Base-by-base conservation (phyloP, 192 early-diverging fungal species). In the Entomortierella parvispora region DNA sequence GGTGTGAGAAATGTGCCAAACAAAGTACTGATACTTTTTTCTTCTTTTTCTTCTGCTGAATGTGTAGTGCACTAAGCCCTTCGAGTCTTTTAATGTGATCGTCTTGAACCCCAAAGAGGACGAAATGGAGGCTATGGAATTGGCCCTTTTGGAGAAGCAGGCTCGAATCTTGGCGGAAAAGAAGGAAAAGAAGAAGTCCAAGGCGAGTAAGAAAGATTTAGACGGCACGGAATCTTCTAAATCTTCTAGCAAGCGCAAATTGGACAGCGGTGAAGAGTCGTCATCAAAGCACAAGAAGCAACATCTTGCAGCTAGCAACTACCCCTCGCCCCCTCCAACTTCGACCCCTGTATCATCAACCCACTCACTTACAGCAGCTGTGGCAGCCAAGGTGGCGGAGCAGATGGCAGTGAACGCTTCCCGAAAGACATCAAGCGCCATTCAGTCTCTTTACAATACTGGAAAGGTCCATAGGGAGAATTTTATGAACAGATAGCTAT, bases 91-190 rank as follows among this genome's bases (percentile, higher is more conserved):
- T 1, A 90, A 93, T 79, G 65, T 91, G 11, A 80, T 95, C 31
- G 80, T 85, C 7, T 85, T 96, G 55, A 95, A 96, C 77, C 85
- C 95, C 5, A 69, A 65, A 40, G 65, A 71, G 22, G 88, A 87
- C 8, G 94, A 93, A 50, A 58, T 91, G 5, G 90, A 89, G 59
- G 48, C 58, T 2, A 83, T 93, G 69, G 83, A 82, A 58, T 62
- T 57, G 20, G 79, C 78, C n/a, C 75, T 94, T 69, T 84, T 79
- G 33, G 82, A 80, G 29, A 77, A 84, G 51, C 87, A 87, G 47
- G 82, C 80, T 51, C 69, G 72, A 53, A 62, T 68, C 49, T 65
- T 63, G 11, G 81, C 85, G 52, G 82, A 80, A 28, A 82, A 84
- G 50, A 82, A 80, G 71, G 86, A 76, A 42, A 83, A 85, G 68